Evolutionary conservation across 805 yeast genomes (phyloP).

Genomic region (Pichia thaimueangensis): DNA sequence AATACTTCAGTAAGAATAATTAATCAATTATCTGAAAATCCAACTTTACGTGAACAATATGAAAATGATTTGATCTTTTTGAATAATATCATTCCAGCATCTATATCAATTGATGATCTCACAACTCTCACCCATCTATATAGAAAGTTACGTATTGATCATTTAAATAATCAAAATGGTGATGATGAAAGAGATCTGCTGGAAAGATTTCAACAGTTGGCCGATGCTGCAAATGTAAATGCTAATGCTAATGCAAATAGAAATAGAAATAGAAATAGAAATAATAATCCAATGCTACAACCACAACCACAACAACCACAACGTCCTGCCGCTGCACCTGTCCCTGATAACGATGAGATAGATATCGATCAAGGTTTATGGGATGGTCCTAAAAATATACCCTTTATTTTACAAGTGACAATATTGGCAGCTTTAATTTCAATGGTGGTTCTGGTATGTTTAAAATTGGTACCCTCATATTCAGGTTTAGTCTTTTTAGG

Average conservation of each 20-base stretch:
- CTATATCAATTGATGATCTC: background rate
- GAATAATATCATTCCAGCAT: background rate
- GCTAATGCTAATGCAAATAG: slow-evolving; percentile 11
- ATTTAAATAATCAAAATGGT: background rate
- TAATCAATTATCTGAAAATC: background rate
- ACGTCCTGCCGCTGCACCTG: slow-evolving; percentile 1
- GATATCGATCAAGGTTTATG: slow-evolving; percentile 6
- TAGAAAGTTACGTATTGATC: background rate
- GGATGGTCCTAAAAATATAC: slow-evolving; percentile 12
- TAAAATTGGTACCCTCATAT: slow-evolving; percentile 23
- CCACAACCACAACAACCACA: background rate
- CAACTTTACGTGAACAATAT: background rate
- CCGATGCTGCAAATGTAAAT: slow-evolving; percentile 7
- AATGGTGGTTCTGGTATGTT: slow-evolving; percentile 17
- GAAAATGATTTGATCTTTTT: background rate
- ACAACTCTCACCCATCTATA: background rate
- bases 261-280: background rate
- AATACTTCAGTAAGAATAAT: background rate
- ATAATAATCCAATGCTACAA: background rate
- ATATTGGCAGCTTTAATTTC: slow-evolving; percentile 19
- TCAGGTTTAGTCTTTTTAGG: slow-evolving; percentile 12
- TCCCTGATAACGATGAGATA: background rate
- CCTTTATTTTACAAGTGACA: slow-evolving; percentile 18
- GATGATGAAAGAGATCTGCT: background rate
- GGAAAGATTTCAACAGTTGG: slow-evolving; percentile 8